Base-by-base conservation (phyloP, 306 rosid species). In the Abrus pulchellus region DNA sequence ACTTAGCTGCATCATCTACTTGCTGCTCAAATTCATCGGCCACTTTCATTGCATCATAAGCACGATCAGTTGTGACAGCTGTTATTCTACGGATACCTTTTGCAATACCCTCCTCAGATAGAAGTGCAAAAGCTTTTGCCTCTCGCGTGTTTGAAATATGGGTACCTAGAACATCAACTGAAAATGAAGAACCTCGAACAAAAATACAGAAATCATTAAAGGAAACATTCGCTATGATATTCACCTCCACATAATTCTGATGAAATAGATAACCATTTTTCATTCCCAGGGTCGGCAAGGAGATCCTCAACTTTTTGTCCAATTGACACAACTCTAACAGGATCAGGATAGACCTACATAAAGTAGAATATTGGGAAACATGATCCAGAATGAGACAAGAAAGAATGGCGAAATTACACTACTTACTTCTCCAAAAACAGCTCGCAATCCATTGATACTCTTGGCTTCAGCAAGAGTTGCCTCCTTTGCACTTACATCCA, bases 21-120 rank as follows among this genome's bases (percentile, higher is more conserved):
- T 93, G 96, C 89, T 83, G 87, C 89, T 95, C 98, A 65, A 93
- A 90, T 41, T 83, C 88, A n/a, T 78, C 62, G 27, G 97, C 97
- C 77, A 82, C 68, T 72, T 86, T 88, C 66, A 86, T 62, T 74
- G 99, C 96, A 56, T 88, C 87, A 48, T 43, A 65, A 80, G 99
- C 99, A 80, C 47, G 61, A 43, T 83, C 90, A 81, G 97, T 88
- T 63, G 99, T 95, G 68, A 95, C 99, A 74, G 99, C 99, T 56
- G 97, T 95, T 85, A 95, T 89, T 82, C 99, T 91, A 67, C 99
- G 94, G 5, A 92, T 77, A 45, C 99, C 99, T 78, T 95, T 95
- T 1, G 99, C 99, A 87, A 93, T 92, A 72, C 99, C 98, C 87
- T 95, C 99, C 88, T 93, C 98, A 30, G 99, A 92, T 85, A 95